phyloP scores from a whole-genome alignment of 192 early-diverging fungal species.

The Backusella tuberculispora region DNA sequence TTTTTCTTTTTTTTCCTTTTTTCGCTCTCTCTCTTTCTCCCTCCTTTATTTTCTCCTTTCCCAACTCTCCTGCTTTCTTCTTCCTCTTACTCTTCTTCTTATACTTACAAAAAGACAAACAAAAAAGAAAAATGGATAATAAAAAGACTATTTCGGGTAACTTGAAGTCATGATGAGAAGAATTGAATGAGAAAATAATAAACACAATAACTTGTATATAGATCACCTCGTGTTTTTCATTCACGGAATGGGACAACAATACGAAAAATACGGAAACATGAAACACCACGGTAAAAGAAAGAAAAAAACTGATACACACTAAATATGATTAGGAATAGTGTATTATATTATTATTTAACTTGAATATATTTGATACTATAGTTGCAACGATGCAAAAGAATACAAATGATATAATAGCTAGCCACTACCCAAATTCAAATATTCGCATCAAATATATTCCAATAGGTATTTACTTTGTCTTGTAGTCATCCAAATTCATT shows the following conservation, averaged over 20 bases:
- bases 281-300: slow-evolving; percentile 44
- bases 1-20: background rate
- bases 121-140: background rate
- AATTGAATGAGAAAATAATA: background rate
- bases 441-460: slow-evolving; percentile 34
- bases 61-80: background rate
- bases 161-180: background rate
- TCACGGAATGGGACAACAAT: slow-evolving; percentile 57
- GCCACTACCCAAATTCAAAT: slow-evolving; percentile 17
- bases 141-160: background rate
- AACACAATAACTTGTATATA: background rate
- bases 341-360: background rate
- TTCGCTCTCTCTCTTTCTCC: background rate
- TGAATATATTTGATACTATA: background rate
- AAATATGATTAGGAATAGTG: background rate
- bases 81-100: background rate
- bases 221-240: slow-evolving; percentile 56
- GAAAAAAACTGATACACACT: background rate
- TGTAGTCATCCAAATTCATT: background rate
- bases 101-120: background rate
- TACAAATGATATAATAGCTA: slow-evolving; percentile 31
- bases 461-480: slow-evolving; percentile 18
- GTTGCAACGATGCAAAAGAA: slow-evolving; percentile 40
- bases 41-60: background rate
- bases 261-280: slow-evolving; percentile 52